Evolutionary conservation across 305 asterid genomes (phyloP).

Genomic region (Solanum hybrid): DNA sequence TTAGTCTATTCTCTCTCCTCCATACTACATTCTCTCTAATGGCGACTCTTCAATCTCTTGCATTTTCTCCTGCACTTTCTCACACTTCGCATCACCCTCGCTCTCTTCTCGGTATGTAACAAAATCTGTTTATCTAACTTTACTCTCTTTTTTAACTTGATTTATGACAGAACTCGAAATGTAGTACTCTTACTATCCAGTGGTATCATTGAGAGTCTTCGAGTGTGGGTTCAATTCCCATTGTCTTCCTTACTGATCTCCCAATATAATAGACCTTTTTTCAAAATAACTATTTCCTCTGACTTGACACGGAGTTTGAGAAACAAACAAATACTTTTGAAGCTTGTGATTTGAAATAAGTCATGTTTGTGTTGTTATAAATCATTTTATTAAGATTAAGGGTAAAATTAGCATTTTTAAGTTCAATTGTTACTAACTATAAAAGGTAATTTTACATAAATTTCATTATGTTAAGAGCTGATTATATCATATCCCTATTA

Average conservation of each 20-base stretch:
- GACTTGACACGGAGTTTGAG: fast-evolving
- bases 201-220: too few relatives aligned
- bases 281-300: neutral
- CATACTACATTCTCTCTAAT: neutral
- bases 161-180: neutral
- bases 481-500: neutral
- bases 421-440: too few relatives aligned
- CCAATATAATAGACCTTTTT: neutral
- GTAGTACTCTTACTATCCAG: neutral
- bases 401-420: too few relatives aligned
- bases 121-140: neutral
- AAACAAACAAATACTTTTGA: too few relatives aligned
- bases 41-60: conserved; percentile 67
- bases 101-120: conserved; percentile 20
- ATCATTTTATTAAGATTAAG: neutral
- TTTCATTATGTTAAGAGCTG: too few relatives aligned
- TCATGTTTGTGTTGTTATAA: neutral
- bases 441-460: too few relatives aligned
- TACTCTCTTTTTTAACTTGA: neutral
- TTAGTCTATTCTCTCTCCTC: neutral
- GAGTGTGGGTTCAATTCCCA: neutral
- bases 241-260: neutral
- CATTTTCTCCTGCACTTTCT: conserved; percentile 50
- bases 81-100: conserved; percentile 34
- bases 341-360: neutral